Conservation (phyloP, 1,139 yeast species). For the Yamadazyma blattariae region DNA sequence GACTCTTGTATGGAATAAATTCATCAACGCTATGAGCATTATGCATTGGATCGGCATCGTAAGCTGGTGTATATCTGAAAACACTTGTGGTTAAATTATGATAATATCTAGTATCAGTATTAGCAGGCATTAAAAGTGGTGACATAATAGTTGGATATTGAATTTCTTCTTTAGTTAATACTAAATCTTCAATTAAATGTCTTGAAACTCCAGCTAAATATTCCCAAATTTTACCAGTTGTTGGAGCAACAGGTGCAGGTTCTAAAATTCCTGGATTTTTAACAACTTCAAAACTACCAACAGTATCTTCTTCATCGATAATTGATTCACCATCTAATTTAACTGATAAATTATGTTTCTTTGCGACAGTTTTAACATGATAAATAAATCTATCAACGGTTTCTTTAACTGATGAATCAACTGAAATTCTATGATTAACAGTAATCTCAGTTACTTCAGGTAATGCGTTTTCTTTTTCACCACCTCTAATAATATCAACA, state of each 20-base stretch:
- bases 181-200: conserved; percentile 42
- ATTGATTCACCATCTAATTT: conserved; percentile 21
- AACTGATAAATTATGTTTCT: conserved; percentile 25
- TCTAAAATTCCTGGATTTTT: conserved; percentile 16
- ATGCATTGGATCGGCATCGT: conserved; percentile 16
- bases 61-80: conserved; percentile 57
- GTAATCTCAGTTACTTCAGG: conserved; percentile 34
- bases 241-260: conserved; percentile 38
- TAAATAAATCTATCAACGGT: conserved; percentile 21
- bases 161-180: conserved; percentile 23
- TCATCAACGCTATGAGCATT: conserved; percentile 43
- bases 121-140: conserved; percentile 72
- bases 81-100: conserved; percentile 74
- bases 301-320: conserved; percentile 9
- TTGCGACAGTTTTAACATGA: conserved; percentile 26
- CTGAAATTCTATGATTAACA: conserved; percentile 35
- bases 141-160: conserved; percentile 49
- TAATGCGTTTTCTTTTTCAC: conserved; percentile 40
- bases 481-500: conserved; percentile 34
- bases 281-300: conserved; percentile 24
- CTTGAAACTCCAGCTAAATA: conserved; percentile 42
- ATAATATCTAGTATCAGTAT: conserved; percentile 80
- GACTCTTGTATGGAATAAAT: conserved; percentile 31
- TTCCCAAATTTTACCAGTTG: conserved; percentile 37
- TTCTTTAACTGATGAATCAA: conserved; percentile 24